These are phyloP conservation scores for Pythium oligandrum DNA, from an alignment of 352 stramenopile species.

Conservation along the genomic window DNA sequence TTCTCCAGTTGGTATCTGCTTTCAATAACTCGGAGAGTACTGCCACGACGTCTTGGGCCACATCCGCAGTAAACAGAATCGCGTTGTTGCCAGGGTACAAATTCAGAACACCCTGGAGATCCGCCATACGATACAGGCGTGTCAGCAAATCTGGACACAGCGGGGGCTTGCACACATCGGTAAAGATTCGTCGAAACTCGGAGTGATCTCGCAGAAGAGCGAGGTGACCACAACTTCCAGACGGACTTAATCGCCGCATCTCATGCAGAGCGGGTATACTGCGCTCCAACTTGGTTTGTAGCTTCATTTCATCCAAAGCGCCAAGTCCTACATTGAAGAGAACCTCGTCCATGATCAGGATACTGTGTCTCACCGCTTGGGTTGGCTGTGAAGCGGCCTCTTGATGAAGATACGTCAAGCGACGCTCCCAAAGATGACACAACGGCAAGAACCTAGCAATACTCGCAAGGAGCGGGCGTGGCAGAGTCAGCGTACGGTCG, in stretches of 20 bases:
- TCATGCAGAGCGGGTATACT: slow-evolving; percentile 29
- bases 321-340: slow-evolving; percentile 44
- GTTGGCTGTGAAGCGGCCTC: slow-evolving; percentile 66
- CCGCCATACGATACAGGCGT: slow-evolving; percentile 65
- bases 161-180: slow-evolving; percentile 33
- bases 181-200: slow-evolving; percentile 61
- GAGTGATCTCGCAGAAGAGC: slow-evolving; percentile 62
- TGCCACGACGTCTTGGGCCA: slow-evolving; percentile 74
- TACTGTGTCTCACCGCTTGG: slow-evolving; percentile 74
- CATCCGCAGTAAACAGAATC: slow-evolving; percentile 75
- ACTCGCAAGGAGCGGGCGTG: slow-evolving; percentile 76
- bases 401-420: slow-evolving; percentile 77
- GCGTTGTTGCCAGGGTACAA: slow-evolving; percentile 51
- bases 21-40: slow-evolving; percentile 62
- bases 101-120: slow-evolving; percentile 71
- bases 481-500: slow-evolving; percentile 63
- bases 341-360: slow-evolving; percentile 81
- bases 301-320: slow-evolving; percentile 40
- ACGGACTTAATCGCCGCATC: slow-evolving; percentile 32
- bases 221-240: slow-evolving; percentile 57
- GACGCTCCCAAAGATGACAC: slow-evolving; percentile 72
- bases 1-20: slow-evolving; percentile 37
- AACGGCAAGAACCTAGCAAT: slow-evolving; percentile 73
- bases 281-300: too few relatives aligned
- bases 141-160: slow-evolving; percentile 53